These are phyloP conservation scores for Passalora sequoiae DNA, from an alignment of 2,329 filamentous ascomycete species.

Conservation along the genomic window DNA sequence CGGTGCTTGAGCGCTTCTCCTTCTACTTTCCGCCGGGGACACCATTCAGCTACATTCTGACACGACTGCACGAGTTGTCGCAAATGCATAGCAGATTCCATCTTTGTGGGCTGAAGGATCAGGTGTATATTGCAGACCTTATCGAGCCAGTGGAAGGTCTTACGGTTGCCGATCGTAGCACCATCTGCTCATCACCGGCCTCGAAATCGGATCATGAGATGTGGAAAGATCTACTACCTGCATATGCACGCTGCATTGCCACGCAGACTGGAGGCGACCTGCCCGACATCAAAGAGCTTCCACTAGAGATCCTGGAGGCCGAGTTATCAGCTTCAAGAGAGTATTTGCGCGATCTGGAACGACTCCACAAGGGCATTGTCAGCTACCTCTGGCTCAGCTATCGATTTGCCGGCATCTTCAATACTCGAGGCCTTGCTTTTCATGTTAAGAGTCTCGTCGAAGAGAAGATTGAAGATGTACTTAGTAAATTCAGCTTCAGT, in stretches of 20 bases:
- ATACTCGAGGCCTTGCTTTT: constrained; percentile 67
- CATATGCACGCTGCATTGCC: constrained; percentile 66
- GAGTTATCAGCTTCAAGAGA: constrained; percentile 41
- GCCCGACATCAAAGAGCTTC: constrained; percentile 63
- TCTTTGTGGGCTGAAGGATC: constrained; percentile 60
- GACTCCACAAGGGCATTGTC: constrained; percentile 74
- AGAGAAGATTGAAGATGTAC: constrained; percentile 61
- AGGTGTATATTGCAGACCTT: constrained; percentile 63
- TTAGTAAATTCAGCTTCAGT: constrained; percentile 52
- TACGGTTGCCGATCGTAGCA: constrained; percentile 66
- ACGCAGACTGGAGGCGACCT: constrained; percentile 62
- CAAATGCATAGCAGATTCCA: constrained; percentile 62
- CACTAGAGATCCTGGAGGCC: constrained; percentile 67
- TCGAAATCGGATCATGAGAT: constrained; percentile 48
- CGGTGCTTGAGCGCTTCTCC: constrained; percentile 69
- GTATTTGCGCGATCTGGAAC: constrained; percentile 67
- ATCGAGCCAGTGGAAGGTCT: constrained; percentile 67
- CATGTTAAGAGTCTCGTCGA: constrained; percentile 76
- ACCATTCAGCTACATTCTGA: constrained; percentile 76
- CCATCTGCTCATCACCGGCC: constrained; percentile 68
- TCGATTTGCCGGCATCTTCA: constrained; percentile 76
- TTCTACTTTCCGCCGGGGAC: constrained; percentile 75
- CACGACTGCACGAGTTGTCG: constrained; percentile 66
- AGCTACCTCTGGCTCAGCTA: constrained; percentile 92
- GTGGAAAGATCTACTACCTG: constrained; percentile 49